phyloP scores from a whole-genome alignment of 352 stramenopile species.

The Thraustochytrium striatum region DNA sequence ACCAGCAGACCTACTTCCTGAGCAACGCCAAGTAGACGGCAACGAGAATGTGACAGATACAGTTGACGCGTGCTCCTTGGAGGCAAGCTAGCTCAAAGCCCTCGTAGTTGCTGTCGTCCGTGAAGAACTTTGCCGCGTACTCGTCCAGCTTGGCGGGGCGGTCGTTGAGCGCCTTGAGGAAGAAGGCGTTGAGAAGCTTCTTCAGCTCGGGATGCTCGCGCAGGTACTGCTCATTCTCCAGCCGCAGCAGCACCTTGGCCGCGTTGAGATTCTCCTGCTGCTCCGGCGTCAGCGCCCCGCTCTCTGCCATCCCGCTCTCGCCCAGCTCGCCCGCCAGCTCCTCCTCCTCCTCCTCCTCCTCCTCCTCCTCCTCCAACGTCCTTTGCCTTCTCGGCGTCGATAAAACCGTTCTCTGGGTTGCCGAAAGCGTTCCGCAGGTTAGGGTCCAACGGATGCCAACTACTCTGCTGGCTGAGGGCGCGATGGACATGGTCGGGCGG shows the following conservation, averaged over 20 bases:
- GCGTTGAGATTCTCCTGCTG: constrained; percentile 45
- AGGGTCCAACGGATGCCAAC: too few species aligned
- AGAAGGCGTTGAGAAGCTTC: constrained; percentile 8
- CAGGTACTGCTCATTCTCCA: constrained; percentile 45
- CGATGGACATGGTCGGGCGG: too few species aligned
- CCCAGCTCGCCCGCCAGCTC: too few species aligned
- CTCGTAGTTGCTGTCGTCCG: background rate
- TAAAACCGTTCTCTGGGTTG: too few species aligned
- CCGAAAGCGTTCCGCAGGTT: too few species aligned
- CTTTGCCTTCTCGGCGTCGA: too few species aligned
- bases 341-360: too few species aligned
- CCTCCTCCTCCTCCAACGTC: too few species aligned
- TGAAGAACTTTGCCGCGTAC: constrained; percentile 40
- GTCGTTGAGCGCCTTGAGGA: constrained; percentile 43
- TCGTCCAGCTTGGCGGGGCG: background rate
- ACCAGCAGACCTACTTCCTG: constrained; percentile 37
- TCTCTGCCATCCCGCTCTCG: background rate
- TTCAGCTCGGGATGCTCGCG: constrained; percentile 44
- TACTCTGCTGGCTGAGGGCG: too few species aligned
- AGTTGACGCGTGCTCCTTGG: background rate
- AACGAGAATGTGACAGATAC: background rate
- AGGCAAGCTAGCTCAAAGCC: background rate
- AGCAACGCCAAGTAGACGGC: background rate
- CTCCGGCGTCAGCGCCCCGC: constrained; percentile 14
- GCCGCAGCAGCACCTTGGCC: constrained; percentile 36